Evolutionary conservation across 2,329 filamentous ascomycete genomes (phyloP).

Genomic region (Cladophialophora yegresii): DNA sequence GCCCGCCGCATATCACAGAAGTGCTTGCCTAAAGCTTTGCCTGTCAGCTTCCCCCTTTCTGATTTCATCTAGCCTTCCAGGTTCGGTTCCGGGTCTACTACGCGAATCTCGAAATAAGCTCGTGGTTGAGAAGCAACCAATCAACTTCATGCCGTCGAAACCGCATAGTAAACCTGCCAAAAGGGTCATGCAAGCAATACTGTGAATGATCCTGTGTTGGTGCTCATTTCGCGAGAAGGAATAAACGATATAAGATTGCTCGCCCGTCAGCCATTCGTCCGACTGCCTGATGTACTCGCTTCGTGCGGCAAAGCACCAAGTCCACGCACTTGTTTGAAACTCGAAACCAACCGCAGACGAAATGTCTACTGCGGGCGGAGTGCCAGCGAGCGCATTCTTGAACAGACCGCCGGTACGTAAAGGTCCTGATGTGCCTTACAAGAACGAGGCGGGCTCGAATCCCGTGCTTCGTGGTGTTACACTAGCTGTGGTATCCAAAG

Average conservation of each 20-base stretch:
- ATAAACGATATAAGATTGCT: neutral
- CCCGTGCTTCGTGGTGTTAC: constrained; percentile 68
- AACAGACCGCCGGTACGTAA: constrained; percentile 45
- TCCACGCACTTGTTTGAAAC: neutral
- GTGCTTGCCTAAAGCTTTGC: neutral
- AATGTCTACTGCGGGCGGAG: constrained; percentile 25
- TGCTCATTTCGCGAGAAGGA: neutral
- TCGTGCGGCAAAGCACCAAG: neutral
- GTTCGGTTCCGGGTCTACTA: neutral
- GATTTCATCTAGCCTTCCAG: neutral
- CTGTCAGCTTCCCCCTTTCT: neutral
- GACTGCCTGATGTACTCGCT: neutral
- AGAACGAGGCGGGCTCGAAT: constrained; percentile 61
- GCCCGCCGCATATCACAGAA: no score
- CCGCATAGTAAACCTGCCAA: neutral
- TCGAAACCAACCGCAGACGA: neutral
- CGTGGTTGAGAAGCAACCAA: neutral
- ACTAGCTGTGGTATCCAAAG: constrained; percentile 61
- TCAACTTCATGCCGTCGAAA: neutral
- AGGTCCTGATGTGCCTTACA: constrained; percentile 49
- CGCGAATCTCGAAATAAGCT: neutral
- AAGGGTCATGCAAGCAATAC: no score
- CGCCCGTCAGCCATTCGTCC: neutral
- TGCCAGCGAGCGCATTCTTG: constrained; percentile 38
- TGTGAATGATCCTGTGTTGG: no score